Percentiles rank a stretch among this genome's conserved stretches.
Evolutionary conservation across 192 early-diverging fungal species (phyloP).

Genomic region (Podila epigama): DNA sequence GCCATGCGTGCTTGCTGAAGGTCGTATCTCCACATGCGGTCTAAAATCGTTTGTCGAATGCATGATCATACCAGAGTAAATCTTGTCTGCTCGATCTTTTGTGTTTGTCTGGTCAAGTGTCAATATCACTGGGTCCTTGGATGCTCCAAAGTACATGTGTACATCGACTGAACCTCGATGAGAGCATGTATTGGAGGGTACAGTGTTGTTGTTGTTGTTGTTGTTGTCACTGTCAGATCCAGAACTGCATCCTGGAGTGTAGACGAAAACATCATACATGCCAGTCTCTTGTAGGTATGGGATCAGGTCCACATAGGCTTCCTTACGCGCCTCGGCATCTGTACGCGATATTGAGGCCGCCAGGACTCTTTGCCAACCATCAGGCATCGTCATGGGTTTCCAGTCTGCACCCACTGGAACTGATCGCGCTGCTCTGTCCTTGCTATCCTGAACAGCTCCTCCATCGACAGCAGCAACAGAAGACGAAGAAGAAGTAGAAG

Average conservation of each 20-base stretch:
- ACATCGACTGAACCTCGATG: conserved; percentile 38
- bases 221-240: conserved; percentile 1
- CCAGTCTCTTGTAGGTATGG: conserved; percentile 69
- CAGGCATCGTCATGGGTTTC: conserved; percentile 13
- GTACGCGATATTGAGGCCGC: conserved; percentile 16
- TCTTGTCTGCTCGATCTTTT: conserved; percentile 47
- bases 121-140: conserved; percentile 24
- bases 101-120: conserved; percentile 56
- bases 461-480: background rate
- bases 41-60: conserved; percentile 56
- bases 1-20: conserved; percentile 36
- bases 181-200: conserved; percentile 23
- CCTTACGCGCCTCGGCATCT: conserved; percentile 3
- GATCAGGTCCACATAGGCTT: conserved; percentile 39
- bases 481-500: no score
- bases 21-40: conserved; percentile 55
- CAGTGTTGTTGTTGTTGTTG: background rate
- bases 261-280: conserved; percentile 63
- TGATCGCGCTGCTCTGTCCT: conserved; percentile 13
- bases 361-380: conserved; percentile 37
- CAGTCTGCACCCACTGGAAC: conserved; percentile 33
- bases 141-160: conserved; percentile 31
- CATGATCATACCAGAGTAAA: conserved; percentile 59
- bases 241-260: conserved; percentile 62
- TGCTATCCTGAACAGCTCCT: background rate